Conservation (phyloP, 768 basidiomycete species). For the Trametes sanguinea region DNA sequence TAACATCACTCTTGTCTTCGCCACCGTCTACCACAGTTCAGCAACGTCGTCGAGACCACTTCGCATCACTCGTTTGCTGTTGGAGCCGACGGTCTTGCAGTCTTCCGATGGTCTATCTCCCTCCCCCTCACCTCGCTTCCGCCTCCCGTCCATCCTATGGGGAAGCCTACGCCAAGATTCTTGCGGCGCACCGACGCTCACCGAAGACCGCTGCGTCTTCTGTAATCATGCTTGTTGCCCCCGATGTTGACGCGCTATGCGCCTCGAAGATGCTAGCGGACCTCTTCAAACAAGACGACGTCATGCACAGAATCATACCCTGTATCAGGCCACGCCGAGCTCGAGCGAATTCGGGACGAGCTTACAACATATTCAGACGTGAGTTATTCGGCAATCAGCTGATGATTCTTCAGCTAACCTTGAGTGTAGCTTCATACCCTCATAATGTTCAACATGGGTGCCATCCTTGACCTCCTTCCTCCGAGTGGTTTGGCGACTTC, state of each 20-base stretch:
- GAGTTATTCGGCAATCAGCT: constrained; percentile 21
- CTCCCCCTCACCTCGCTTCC: constrained; percentile 68
- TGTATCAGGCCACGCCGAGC: constrained; percentile 79
- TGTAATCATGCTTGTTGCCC: constrained; percentile 82
- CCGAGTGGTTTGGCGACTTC: constrained; percentile 78
- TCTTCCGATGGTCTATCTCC: constrained; percentile 62
- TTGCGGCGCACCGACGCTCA: constrained; percentile 70
- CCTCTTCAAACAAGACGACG: constrained; percentile 90
- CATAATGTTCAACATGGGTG: constrained; percentile 90
- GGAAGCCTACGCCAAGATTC: constrained; percentile 70
- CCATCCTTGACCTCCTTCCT: constrained; percentile 79
- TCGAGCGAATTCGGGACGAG: constrained; percentile 66
- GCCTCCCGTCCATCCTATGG: constrained; percentile 64
- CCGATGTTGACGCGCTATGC: constrained; percentile 91
- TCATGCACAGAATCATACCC: constrained; percentile 91
- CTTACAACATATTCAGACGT: constrained; percentile 71
- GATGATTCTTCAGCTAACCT: background rate
- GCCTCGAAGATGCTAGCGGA: constrained; percentile 88
- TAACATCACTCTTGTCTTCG: background rate
- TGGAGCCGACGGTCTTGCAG: background rate
- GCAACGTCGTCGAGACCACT: background rate
- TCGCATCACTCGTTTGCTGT: background rate
- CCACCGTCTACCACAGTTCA: too few relatives aligned
- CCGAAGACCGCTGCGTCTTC: constrained; percentile 80
- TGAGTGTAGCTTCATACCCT: constrained; percentile 75